Conservation (phyloP, 768 basidiomycete species). For the Sporobolomyces pararoseus region DNA sequence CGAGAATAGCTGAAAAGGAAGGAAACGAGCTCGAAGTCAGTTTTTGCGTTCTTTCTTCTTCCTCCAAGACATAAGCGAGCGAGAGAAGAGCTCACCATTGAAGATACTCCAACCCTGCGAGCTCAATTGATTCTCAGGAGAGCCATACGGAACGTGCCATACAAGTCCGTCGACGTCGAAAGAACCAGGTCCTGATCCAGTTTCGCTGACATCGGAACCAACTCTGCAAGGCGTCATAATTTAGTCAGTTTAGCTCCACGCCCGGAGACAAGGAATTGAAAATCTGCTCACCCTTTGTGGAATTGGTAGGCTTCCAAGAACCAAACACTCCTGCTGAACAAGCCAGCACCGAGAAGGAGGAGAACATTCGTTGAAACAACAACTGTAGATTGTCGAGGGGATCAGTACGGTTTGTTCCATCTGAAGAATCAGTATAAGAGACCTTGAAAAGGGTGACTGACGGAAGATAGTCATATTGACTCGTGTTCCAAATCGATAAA, state of each 20-base stretch:
- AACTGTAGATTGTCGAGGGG: no score
- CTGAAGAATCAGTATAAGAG: slow-evolving; percentile 58
- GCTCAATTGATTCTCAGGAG: slow-evolving; percentile 57
- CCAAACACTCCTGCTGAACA: slow-evolving; percentile 75
- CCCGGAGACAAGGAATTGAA: no score
- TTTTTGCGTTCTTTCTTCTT: no score
- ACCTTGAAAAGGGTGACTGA: slow-evolving; percentile 67
- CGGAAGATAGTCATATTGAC: not conserved
- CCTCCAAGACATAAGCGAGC: no score
- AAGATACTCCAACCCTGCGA: slow-evolving; percentile 74
- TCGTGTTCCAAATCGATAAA: not conserved
- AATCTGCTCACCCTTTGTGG: slow-evolving; percentile 33
- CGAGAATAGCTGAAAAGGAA: slow-evolving; percentile 23
- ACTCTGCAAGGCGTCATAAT: slow-evolving; percentile 48
- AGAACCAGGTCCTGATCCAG: slow-evolving; percentile 68
- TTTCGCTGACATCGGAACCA: slow-evolving; percentile 60
- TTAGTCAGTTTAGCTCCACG: no score
- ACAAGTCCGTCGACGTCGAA: slow-evolving; percentile 53
- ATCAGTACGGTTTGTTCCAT: no score
- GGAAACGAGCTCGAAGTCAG: no score
- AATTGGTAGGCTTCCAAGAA: slow-evolving; percentile 67
- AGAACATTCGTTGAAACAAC: slow-evolving; percentile 85
- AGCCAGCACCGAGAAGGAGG: slow-evolving; percentile 86
- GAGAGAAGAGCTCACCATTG: slow-evolving; percentile 56
- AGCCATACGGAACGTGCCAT: slow-evolving; percentile 49